Evolutionary conservation across 495 filamentous ascomycete species (phyloP), one percentile per base, ranked within the genome.

Genomic region (Tuber brumale): DNA sequence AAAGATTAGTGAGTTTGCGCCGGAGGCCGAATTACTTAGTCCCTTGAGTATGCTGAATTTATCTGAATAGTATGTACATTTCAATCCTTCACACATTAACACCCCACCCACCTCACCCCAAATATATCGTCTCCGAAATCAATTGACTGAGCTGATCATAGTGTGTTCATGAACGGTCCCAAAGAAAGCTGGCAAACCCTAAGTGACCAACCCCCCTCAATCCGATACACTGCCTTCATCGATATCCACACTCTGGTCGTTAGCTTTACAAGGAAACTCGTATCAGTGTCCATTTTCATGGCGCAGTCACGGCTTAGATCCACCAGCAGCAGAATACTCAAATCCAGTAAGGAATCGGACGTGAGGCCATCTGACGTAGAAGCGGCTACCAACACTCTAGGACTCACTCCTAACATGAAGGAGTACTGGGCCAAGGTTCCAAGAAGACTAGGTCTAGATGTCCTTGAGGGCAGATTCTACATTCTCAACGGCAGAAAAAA

Each of bases 81-180:
- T 39, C 44, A 70, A 27, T 51, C 39, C 48, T 45, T 74, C 61
- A 27, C n/a, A 43, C 61, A 39, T 71, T 72, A 70, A 76, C 75
- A 72, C 19, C 69, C 70, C 71, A 27, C 61, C 73, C 12, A 35
- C 27, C 5, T 35, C 31, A 19, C 27, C 31, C 51, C 51, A 1
- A 61, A 5, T 16, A 3, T 27, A 31, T 61, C 5, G 27, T 21
- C n/a, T 14, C 12, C 4, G 4, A 66, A 10, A 35, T 8, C 31
- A 35, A 66, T 77, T 76, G 78, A 80, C 78, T 43, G 70, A 79
- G 70, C 76, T 70, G 46, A 79, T 72, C 43, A 79, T 37, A 85
- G 86, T 6, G 57, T 95, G 2, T 95, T 96, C 80, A 96, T 97
- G 94, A 95, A 95, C 82, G 87, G 46, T 75, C 81, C 70, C 76